Conservation (phyloP, 176 grass and related monocot genomes). For the Eremochloa ophiuroides region DNA sequence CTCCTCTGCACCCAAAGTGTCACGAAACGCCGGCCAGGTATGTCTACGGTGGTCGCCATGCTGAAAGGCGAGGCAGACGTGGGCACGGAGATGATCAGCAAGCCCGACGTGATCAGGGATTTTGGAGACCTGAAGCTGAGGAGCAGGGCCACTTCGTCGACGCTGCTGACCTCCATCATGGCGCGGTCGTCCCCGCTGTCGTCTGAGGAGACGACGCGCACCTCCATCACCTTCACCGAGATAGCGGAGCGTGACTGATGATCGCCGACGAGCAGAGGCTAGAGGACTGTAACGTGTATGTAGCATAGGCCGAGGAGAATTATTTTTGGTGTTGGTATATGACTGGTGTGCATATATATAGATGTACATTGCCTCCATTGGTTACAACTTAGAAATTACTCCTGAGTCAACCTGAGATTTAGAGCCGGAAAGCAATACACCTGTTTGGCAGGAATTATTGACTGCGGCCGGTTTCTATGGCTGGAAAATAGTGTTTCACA, state of each 20-base stretch:
- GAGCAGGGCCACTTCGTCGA: slow-evolving; percentile 41
- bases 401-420: no score
- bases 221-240: slow-evolving; percentile 61
- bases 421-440: no score
- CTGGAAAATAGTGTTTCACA: no score
- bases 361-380: not conserved
- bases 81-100: slow-evolving; percentile 42
- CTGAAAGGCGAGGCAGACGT: slow-evolving; percentile 51
- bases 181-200: slow-evolving; percentile 32
- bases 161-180: slow-evolving; percentile 43
- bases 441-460: no score
- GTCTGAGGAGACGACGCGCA: slow-evolving; percentile 47
- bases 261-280: not conserved
- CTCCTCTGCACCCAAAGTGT: slow-evolving; percentile 73
- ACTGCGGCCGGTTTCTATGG: no score
- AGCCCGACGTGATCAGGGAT: slow-evolving; percentile 69
- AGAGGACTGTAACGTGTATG: not conserved
- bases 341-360: slow-evolving; percentile 13
- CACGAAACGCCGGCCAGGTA: slow-evolving; percentile 51
- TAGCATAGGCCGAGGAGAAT: slow-evolving; percentile 16
- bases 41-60: slow-evolving; percentile 54
- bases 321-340: not conserved
- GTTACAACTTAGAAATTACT: no score
- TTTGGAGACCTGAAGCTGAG: slow-evolving; percentile 54
- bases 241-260: slow-evolving; percentile 49